phyloP scores from a whole-genome alignment of 2,329 filamentous ascomycete genomes.

The Daldinia sp. region DNA sequence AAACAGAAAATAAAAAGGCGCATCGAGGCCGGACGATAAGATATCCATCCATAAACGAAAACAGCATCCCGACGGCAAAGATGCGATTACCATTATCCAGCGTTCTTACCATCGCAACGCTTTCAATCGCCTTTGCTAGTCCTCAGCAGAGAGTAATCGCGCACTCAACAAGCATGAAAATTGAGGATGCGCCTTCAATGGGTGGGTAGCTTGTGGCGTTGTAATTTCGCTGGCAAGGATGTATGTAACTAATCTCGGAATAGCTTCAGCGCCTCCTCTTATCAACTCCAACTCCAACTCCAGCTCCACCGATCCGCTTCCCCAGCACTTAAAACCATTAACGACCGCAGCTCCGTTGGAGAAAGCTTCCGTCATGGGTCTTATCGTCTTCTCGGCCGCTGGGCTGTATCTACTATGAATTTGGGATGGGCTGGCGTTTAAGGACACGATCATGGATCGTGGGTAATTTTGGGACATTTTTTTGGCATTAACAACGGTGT shows the following conservation, averaged over 20 bases:
- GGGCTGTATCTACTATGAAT: slow-evolving; percentile 44
- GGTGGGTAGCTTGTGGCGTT: slow-evolving; percentile 15
- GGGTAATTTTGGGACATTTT: slow-evolving; percentile 21
- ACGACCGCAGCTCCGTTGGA: slow-evolving; percentile 39
- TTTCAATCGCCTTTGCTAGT: slow-evolving; percentile 29
- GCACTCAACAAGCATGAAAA: slow-evolving; percentile 35
- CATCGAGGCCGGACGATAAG: slow-evolving; percentile 12
- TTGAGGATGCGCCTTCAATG: slow-evolving; percentile 35
- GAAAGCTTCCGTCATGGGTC: slow-evolving; percentile 44
- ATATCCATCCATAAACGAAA: not conserved
- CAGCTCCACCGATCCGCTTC: slow-evolving; percentile 33
- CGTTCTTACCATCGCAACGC: slow-evolving; percentile 27
- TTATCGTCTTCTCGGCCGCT: slow-evolving; percentile 46
- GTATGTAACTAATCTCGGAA: slow-evolving; percentile 24
- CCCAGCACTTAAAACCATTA: slow-evolving; percentile 30
- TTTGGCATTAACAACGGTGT: slow-evolving; percentile 11
- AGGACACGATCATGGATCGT: slow-evolving; percentile 15
- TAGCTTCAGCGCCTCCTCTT: slow-evolving; percentile 31
- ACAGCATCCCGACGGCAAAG: slow-evolving; percentile 11
- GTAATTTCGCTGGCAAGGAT: not conserved
- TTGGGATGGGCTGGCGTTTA: slow-evolving; percentile 33
- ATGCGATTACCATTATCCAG: slow-evolving; percentile 41
- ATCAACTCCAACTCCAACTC: too few species aligned
- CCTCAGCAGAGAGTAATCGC: slow-evolving; percentile 35
- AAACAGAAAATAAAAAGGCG: slow-evolving; percentile 5